Percentiles rank a stretch among this genome's conserved stretches.
Evolutionary conservation across 2,329 filamentous ascomycete species (phyloP).

Genomic region (Colletotrichum orbiculare): DNA sequence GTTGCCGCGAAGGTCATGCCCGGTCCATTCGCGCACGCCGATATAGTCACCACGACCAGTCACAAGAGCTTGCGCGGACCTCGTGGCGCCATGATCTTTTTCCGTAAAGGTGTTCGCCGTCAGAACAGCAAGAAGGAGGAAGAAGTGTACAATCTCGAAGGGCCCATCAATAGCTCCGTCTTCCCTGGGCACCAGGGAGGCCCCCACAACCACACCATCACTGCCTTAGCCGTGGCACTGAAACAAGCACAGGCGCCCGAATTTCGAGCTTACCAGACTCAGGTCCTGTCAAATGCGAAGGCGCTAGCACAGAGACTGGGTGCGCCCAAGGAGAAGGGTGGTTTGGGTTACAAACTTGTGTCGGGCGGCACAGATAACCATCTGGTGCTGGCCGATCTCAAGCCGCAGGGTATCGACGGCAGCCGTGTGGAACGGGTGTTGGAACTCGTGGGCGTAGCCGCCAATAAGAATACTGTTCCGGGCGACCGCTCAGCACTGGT

Average conservation of each 20-base stretch:
- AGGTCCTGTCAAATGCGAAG: constrained; percentile 91
- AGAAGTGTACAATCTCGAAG: constrained; percentile 89
- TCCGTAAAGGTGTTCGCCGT: constrained; percentile 88
- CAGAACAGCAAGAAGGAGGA: constrained; percentile 88
- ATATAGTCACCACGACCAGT: constrained; percentile 97
- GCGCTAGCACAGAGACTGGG: constrained; percentile 79
- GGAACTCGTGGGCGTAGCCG: constrained; percentile 93
- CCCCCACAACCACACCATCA: constrained; percentile 99
- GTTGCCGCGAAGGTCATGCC: constrained; percentile 92
- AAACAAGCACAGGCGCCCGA: constrained; percentile 92
- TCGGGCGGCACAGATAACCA: constrained; percentile 98
- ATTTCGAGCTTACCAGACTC: constrained; percentile 92
- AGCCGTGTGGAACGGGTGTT: constrained; percentile 89
- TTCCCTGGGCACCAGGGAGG: constrained; percentile 99
- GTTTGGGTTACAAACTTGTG: constrained; percentile 88
- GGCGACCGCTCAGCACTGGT: constrained; percentile 94
- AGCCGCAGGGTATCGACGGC: constrained; percentile 88
- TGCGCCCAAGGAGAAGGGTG: constrained; percentile 77
- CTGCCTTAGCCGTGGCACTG: constrained; percentile 90
- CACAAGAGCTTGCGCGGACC: constrained; percentile 98
- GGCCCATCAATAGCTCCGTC: constrained; percentile 93
- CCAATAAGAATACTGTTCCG: constrained; percentile 99
- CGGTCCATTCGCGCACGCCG: constrained; percentile 87
- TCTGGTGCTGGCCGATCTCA: constrained; percentile 91
- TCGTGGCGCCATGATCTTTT: constrained; percentile 98